Percentiles rank a stretch among this genome's conserved stretches.
Evolutionary conservation across 192 early-diverging fungal genomes (phyloP).

Genomic region (Entrophospora sp.): DNA sequence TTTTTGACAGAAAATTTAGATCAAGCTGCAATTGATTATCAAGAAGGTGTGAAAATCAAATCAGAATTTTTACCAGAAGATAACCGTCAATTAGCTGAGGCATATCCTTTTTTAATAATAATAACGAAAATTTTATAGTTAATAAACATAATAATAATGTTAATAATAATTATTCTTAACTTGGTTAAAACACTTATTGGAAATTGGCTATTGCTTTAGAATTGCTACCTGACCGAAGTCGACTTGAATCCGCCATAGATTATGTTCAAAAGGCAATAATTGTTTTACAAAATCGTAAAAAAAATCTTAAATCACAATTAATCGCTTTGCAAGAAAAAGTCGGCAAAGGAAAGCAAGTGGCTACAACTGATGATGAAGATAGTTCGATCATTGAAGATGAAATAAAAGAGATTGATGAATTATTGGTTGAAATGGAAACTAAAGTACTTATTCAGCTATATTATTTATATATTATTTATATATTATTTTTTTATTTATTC

Average conservation of each 20-base stretch:
- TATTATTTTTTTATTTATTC: background rate
- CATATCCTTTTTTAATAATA: constrained; percentile 18
- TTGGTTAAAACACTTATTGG: constrained; percentile 33
- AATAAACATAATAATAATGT: no score
- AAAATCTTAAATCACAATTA: constrained; percentile 28
- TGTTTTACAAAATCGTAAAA: constrained; percentile 43
- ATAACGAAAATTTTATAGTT: background rate
- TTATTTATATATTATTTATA: background rate
- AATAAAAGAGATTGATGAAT: constrained; percentile 46
- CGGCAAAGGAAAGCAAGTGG: constrained; percentile 38
- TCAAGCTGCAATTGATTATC: constrained; percentile 52
- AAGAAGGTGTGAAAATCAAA: constrained; percentile 47
- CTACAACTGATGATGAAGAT: constrained; percentile 22
- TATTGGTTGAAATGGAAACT: constrained; percentile 53
- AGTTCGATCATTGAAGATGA: constrained; percentile 38
- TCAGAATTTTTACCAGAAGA: constrained; percentile 32
- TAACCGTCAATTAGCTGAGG: constrained; percentile 56
- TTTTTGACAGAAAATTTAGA: constrained; percentile 48
- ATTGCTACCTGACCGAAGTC: constrained; percentile 33
- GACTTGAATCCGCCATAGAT: constrained; percentile 40
- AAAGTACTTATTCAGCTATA: constrained; percentile 35
- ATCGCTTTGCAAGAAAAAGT: constrained; percentile 12
- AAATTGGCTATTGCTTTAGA: constrained; percentile 62
- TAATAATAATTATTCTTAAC: background rate
- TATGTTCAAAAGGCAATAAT: constrained; percentile 44